Evolutionary conservation across 176 grass and related monocot genomes (phyloP), one percentile per base, ranked within the genome.

Genomic region (Aechmea fasciata): DNA sequence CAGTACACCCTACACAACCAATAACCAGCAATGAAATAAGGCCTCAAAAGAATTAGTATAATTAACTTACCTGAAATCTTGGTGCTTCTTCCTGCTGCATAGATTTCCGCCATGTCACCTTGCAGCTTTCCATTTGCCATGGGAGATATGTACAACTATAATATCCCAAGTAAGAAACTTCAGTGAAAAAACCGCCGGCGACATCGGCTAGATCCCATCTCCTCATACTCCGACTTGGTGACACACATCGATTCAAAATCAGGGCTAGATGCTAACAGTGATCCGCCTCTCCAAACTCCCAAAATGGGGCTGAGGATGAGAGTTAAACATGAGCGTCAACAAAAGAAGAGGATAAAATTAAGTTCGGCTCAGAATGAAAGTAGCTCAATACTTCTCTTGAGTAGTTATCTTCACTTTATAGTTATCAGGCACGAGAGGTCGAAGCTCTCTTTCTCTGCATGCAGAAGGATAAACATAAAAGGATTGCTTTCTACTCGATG

Each of bases 201-300:
- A 54, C 88, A 89, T 47, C 89, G 77, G 13, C 79, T 48, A 29
- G 93, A 90, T 63, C 93, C 93, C 78, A 97, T 81, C 77, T 97
- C 93, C 78, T 97, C 93, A 8, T 97, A 97, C 75, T 97, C 93
- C 9, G 77, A 72, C 71, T 92, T 97, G 0, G 86, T 92, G 20
- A 87, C 63, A 10, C 89, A 92, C 89, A 97, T 87, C 51, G 84
- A 90, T 76, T 81, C 74, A 4, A 90, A 97, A 74, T 92, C 89
- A 66, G 88, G 93, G 55, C 86, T 85, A 25, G 89, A 85, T 2
- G 85, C 89, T 70, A 97, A 73, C 48, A 97, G 41, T 20, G 93
- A 97, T 57, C 93, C 93, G 64, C 93, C 93, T 76, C 84, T 87
- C 93, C 93, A 97, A 23, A 74, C 81, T 54, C 93, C 93, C 13